A percentile compares a stretch with the other conserved stretches of the same genome.
These are phyloP conservation scores for Hypoxylon trugodes DNA, from an alignment of 495 filamentous ascomycete species.

Conservation along the genomic window DNA sequence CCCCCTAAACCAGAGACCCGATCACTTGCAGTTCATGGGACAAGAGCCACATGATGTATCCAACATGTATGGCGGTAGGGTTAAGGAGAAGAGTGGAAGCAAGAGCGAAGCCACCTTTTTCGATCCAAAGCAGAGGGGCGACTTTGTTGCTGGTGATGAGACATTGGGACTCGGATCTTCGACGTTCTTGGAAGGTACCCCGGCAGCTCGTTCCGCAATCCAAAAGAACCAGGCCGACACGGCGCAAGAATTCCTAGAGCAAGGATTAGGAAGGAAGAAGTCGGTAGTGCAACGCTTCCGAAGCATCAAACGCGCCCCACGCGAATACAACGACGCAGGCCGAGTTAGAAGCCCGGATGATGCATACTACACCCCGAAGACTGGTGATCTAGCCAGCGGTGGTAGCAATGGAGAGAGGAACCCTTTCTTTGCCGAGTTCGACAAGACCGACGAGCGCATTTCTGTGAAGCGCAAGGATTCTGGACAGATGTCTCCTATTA, in stretches of 20 bases:
- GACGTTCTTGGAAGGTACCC: slow-evolving; percentile 95
- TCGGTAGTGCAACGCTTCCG: slow-evolving; percentile 88
- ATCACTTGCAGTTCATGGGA: slow-evolving; percentile 85
- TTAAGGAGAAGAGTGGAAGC: slow-evolving; percentile 38
- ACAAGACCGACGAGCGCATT: slow-evolving; percentile 54
- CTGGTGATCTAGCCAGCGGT: slow-evolving; percentile 29
- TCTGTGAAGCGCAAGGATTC: slow-evolving; percentile 52
- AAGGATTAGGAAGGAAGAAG: slow-evolving; percentile 87
- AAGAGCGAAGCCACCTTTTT: slow-evolving; percentile 57
- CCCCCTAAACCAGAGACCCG: slow-evolving; percentile 80
- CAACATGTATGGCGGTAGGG: slow-evolving; percentile 68
- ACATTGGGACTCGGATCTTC: slow-evolving; percentile 88
- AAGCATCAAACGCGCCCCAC: slow-evolving; percentile 66
- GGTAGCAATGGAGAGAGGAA: slow-evolving; percentile 63
- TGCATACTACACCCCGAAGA: slow-evolving; percentile 48
- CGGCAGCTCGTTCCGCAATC: slow-evolving; percentile 84
- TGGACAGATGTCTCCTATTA: slow-evolving; percentile 65
- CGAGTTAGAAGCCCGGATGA: slow-evolving; percentile 63
- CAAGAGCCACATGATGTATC: slow-evolving; percentile 81
- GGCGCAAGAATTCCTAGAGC: slow-evolving; percentile 55
- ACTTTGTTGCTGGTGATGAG: slow-evolving; percentile 83
- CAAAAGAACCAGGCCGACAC: slow-evolving; percentile 77
- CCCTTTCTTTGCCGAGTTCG: slow-evolving; percentile 89
- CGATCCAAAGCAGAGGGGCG: slow-evolving; percentile 61
- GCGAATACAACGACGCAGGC: slow-evolving; percentile 59